Conservation (phyloP, 1,284 basidiomycete species). For the Chiua sp. region DNA sequence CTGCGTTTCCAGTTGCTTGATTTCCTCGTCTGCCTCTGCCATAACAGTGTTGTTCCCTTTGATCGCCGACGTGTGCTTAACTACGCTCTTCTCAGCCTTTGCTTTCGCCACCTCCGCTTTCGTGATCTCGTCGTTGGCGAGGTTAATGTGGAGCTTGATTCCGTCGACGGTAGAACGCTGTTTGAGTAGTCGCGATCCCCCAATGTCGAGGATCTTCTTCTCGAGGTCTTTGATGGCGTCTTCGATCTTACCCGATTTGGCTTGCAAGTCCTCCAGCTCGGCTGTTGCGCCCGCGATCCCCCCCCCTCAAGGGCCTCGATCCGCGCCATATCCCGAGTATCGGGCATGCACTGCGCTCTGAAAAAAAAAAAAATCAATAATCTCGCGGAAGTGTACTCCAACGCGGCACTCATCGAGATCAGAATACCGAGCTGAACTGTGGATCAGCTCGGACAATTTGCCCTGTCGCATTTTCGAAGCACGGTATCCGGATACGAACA, state of each 20-base stretch:
- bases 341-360: slow-evolving; percentile 83
- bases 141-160: slow-evolving; percentile 80
- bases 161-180: slow-evolving; percentile 92
- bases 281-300: slow-evolving; percentile 64
- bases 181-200: slow-evolving; percentile 85
- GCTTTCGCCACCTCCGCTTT: slow-evolving; percentile 92
- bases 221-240: slow-evolving; percentile 88
- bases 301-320: slow-evolving; percentile 73
- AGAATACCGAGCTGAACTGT: slow-evolving; percentile 90
- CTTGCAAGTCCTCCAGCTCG: slow-evolving; percentile 72
- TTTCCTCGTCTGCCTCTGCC: slow-evolving; percentile 72
- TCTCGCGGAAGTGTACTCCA: slow-evolving; percentile 95
- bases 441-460: slow-evolving; percentile 97
- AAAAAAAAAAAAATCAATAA: slow-evolving; percentile 73
- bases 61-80: slow-evolving; percentile 69
- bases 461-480: slow-evolving; percentile 99
- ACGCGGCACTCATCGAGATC: slow-evolving; percentile 90
- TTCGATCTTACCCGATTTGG: slow-evolving; percentile 76
- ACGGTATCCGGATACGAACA: slow-evolving; percentile 98
- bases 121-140: slow-evolving; percentile 91
- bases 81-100: slow-evolving; percentile 88
- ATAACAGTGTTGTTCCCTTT: slow-evolving; percentile 61
- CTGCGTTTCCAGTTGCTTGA: slow-evolving; percentile 66
- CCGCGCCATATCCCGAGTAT: slow-evolving; percentile 81
- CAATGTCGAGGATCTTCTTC: slow-evolving; percentile 91